phyloP scores from a whole-genome alignment of 257 asterid genomes.

The Ligustrum vulgare region DNA sequence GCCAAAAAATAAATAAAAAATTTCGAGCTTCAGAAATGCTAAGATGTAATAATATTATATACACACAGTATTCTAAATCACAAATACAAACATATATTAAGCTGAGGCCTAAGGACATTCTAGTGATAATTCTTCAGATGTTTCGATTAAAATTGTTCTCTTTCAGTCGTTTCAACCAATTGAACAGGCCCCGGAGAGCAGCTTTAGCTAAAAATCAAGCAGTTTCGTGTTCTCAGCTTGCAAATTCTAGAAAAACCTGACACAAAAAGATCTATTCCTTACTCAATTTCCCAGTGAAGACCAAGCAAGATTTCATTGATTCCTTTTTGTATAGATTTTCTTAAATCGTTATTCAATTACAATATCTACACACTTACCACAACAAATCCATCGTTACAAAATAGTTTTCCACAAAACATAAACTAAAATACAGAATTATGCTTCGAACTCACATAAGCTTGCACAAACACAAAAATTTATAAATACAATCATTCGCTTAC shows the following conservation, averaged over 20 bases:
- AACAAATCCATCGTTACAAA: background rate
- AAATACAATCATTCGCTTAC: slow-evolving; percentile 16
- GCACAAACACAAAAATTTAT: background rate
- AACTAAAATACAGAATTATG: background rate
- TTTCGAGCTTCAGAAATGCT: background rate
- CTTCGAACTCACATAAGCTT: background rate
- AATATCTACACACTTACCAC: background rate
- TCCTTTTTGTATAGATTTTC: no score
- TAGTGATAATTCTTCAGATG: background rate
- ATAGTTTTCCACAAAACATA: background rate
- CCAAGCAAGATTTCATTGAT: no score
- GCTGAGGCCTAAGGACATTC: background rate
- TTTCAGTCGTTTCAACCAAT: background rate
- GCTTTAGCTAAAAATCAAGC: background rate
- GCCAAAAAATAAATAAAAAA: background rate
- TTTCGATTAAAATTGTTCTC: background rate
- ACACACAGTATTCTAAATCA: background rate
- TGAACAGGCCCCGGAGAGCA: background rate
- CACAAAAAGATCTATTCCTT: no score
- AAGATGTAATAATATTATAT: background rate
- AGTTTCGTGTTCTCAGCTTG: background rate
- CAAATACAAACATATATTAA: background rate
- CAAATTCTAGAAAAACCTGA: no score
- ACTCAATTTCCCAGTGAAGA: no score
- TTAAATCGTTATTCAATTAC: no score